Evolutionary conservation across 805 yeast species (phyloP), one percentile per base, ranked within the genome.

Genomic region (Metschnikowia hibisci): DNA sequence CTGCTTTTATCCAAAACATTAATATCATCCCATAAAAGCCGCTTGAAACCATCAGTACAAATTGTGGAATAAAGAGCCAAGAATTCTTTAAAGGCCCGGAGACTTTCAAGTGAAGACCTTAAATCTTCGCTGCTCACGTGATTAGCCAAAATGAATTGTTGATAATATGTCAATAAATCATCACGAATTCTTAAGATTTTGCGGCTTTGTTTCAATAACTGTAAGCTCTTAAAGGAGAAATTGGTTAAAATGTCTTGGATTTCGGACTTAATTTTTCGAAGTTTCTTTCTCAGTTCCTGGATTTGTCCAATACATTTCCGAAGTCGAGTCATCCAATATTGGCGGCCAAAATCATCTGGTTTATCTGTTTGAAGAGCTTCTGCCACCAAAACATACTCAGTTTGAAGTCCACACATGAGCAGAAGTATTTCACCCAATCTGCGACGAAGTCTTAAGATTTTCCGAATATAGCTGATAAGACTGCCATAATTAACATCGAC

Each of bases 381-480:
- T 5, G 13, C 29, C 12, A 45, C 22, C 18, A 32, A 34, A 6
- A 36, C 27, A 6, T 40, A 30, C 25, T 46, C 50, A 4, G 31
- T 37, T 26, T 36, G 29, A 22, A 37, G 22, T n/a, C 40, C 50
- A 7, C 42, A 35, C 4, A 25, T 43, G 35, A 34, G 33, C n/a
- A 41, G 26, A 13, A 36, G 20, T 25, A 46, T 29, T 10, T 36
- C 42, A n/a, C 41, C 43, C 26, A 31, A 23, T 9, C 12, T 13
- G 12, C 30, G 38, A n/a, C 44, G 35, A 26, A 41, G 27, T 6
- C 39, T 14, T 20, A 43, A 34, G 10, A 43, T 40, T 5, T 41
- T 35, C 26, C 27, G 26, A 25, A 37, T 31, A 31, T 42, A 36
- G 6, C 12, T 28, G 28, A 23, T 33, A 29, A 43, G 37, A 15